Evolutionary conservation across 495 filamentous ascomycete genomes (phyloP), one percentile per base, ranked within the genome.

Genomic region (Penicillium tannophilum): DNA sequence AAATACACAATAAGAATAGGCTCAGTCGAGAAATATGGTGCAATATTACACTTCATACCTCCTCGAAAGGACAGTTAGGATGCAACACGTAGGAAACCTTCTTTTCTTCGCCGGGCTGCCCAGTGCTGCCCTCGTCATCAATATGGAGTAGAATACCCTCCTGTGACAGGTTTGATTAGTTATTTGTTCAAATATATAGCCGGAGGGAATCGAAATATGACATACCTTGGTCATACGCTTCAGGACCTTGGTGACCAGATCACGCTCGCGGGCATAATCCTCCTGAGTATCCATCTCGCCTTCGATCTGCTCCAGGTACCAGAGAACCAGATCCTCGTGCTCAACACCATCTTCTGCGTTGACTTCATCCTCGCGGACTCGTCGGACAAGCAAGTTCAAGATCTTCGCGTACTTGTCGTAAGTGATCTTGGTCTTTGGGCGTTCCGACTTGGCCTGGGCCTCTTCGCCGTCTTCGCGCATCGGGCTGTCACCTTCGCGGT

Each of bases 251-350:
- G 76, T 82, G n/a, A 86, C 87, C 54, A 98, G 68, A 17, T 79
- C 81, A 66, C 85, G 83, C 81, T 99, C 94, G 14, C 73, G 76
- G 65, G 90, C 78, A 56, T 95, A 75, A 54, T 94, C 93, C 55
- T 95, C 91, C 71, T 93, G 84, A 16, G 76, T 86, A 41, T 87
- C 78, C 53, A 99, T 72, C 74, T 97, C 90, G 26, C 85, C 82
- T 69, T 98, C 94, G 65, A 90, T 90, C 75, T 95, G 89, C 76
- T 98, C 95, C 54, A 99, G 75, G 70, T 97, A 99, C 93, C 93
- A 97, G 44, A 91, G 69, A 4, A 93, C 73, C 6, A 99, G 79
- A 30, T 90, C 90, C 44, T 96, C 89, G 57, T 92, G 87, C 63
- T 96, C 92, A 9, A 98, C 86, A 43, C 94, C 94, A 62, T 95